Conservation (phyloP, 768 basidiomycete genomes). For the Kwoniella dejecticola region DNA sequence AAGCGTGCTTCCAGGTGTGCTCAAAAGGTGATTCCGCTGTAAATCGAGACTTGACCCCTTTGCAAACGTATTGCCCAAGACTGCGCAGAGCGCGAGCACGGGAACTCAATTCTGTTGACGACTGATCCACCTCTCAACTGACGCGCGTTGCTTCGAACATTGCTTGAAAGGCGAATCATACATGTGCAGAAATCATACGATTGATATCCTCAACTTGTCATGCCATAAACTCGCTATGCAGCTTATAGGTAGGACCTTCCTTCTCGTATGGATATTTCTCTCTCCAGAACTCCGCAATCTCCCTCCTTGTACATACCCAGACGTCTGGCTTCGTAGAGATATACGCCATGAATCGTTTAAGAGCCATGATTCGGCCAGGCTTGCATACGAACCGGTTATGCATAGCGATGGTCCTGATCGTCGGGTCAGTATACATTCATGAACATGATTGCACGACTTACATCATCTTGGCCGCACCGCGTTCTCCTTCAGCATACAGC, state of each 20-base stretch:
- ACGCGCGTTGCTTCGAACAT: too few species aligned
- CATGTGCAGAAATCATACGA: too few species aligned
- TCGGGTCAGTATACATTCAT: too few species aligned
- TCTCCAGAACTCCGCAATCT: slow-evolving; percentile 36
- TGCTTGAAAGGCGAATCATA: too few species aligned
- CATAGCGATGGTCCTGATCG: slow-evolving; percentile 36
- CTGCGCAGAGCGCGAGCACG: too few species aligned
- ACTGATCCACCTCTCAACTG: too few species aligned
- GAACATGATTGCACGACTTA: slow-evolving; percentile 14
- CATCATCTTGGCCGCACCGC: slow-evolving; percentile 43
- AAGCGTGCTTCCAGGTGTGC: too few species aligned
- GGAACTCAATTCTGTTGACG: too few species aligned
- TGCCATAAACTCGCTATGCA: slow-evolving; percentile 8
- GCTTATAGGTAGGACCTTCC: slow-evolving; percentile 21
- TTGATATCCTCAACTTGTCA: too few species aligned
- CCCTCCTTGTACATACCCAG: slow-evolving; percentile 36
- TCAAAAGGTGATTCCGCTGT: too few species aligned
- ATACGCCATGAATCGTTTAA: slow-evolving; percentile 42
- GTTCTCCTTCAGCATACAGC: slow-evolving; percentile 40
- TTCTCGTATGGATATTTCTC: slow-evolving; percentile 37
- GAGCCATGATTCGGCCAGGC: slow-evolving; percentile 34
- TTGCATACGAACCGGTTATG: slow-evolving; percentile 46
- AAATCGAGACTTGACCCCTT: too few species aligned
- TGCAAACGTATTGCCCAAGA: too few species aligned
- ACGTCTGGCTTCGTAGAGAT: slow-evolving; percentile 34